Evolutionary conservation across 2,329 filamentous ascomycete genomes (phyloP).

Genomic region (Epichloe bromicola): DNA sequence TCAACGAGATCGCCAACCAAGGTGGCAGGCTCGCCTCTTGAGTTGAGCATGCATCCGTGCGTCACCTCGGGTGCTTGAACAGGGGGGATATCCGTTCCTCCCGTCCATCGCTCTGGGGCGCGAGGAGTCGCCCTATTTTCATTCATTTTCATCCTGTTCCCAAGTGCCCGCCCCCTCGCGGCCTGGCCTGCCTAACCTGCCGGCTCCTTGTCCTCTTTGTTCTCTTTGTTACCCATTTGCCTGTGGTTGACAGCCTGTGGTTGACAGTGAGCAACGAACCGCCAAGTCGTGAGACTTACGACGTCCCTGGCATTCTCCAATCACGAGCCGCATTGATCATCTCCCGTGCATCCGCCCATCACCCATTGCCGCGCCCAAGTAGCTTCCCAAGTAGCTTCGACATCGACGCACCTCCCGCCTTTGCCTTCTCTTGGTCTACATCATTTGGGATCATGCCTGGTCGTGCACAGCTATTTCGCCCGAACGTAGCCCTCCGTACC

Average conservation of each 20-base stretch:
- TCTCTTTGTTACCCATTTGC: too few species aligned
- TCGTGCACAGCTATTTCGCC: not conserved
- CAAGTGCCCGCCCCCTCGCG: not conserved
- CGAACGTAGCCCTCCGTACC: not conserved
- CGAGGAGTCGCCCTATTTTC: too few species aligned
- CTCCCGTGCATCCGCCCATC: not conserved
- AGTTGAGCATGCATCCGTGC: not conserved
- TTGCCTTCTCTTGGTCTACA: not conserved
- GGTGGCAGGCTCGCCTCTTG: not conserved
- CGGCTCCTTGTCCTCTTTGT: not conserved
- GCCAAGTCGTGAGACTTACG: not conserved
- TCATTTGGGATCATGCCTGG: slow-evolving; percentile 1
- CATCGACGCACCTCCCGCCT: not conserved
- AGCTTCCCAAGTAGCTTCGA: not conserved
- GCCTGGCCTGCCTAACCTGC: not conserved
- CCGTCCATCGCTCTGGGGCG: too few species aligned
- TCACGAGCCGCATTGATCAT: slow-evolving; percentile 1
- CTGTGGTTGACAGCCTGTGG: not conserved
- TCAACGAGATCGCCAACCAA: not conserved
- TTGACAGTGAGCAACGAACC: not conserved
- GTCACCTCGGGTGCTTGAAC: not conserved
- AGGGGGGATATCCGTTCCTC: too few species aligned
- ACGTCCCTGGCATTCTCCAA: slow-evolving; percentile 3
- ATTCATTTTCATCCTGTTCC: too few species aligned
- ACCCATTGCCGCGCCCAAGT: not conserved